Conservation (phyloP, 2,329 filamentous ascomycete genomes). For the Hypoxylon sp. region DNA sequence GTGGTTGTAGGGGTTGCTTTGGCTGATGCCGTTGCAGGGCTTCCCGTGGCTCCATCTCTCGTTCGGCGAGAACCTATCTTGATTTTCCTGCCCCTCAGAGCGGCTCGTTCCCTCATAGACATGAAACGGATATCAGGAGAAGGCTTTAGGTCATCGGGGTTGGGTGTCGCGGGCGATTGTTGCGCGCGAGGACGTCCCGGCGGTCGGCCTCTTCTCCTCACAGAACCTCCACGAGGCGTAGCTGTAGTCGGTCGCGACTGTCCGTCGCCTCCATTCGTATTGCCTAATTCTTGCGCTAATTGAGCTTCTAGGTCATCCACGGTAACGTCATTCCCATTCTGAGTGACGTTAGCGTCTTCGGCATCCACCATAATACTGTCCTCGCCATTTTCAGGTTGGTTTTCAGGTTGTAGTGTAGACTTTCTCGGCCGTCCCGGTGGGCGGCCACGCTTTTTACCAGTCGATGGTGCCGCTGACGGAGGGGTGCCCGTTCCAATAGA, state of each 20-base stretch:
- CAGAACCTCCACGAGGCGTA: conserved; percentile 32
- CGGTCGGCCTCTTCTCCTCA: conserved; percentile 56
- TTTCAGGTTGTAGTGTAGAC: conserved; percentile 48
- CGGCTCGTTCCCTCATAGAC: conserved; percentile 72
- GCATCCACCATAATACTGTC: conserved; percentile 51
- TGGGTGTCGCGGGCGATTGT: conserved; percentile 30
- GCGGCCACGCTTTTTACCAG: conserved; percentile 52
- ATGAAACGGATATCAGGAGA: conserved; percentile 58
- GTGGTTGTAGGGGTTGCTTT: conserved; percentile 16
- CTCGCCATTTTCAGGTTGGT: conserved; percentile 40
- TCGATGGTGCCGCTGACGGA: conserved; percentile 28
- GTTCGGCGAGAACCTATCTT: conserved; percentile 60
- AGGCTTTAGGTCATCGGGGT: conserved; percentile 33
- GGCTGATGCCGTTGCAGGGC: conserved; percentile 26
- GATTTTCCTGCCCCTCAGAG: conserved; percentile 67
- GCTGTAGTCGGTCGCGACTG: conserved; percentile 24
- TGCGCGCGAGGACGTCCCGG: conserved; percentile 42
- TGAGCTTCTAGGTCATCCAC: conserved; percentile 56
- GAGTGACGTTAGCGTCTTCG: conserved; percentile 37
- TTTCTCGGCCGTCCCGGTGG: conserved; percentile 47
- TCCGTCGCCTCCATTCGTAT: conserved; percentile 28
- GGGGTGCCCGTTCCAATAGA: conserved; percentile 39
- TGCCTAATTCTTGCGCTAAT: conserved; percentile 54
- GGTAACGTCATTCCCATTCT: conserved; percentile 44
- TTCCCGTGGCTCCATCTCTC: conserved; percentile 22